Percentiles rank a stretch among this genome's conserved stretches.
phyloP scores from a whole-genome alignment of 768 basidiomycete species.

The Macrolepiota fuliginosa region DNA sequence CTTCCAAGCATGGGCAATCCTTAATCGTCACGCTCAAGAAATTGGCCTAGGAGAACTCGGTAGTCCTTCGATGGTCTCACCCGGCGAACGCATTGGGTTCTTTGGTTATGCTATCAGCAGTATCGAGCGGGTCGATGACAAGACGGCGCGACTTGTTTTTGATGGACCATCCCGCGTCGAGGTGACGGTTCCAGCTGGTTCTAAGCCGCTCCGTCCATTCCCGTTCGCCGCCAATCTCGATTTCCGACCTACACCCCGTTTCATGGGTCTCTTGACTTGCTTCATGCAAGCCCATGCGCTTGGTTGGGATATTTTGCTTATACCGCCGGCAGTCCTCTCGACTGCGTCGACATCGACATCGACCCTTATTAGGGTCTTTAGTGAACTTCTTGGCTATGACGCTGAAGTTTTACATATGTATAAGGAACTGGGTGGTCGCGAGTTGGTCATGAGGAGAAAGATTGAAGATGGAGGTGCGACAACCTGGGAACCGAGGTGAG shows the following conservation, averaged over 20 bases:
- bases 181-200: constrained; percentile 48
- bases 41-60: constrained; percentile 52
- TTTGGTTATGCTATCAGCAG: constrained; percentile 47
- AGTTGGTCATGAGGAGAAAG: constrained; percentile 59
- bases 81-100: constrained; percentile 42
- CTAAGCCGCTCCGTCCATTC: constrained; percentile 41
- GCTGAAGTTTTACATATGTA: constrained; percentile 61
- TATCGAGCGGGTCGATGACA: constrained; percentile 39
- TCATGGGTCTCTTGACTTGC: constrained; percentile 55
- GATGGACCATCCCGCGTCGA: constrained; percentile 29
- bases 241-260: constrained; percentile 47
- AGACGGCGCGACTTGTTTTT: constrained; percentile 44
- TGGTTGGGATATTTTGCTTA: constrained; percentile 62
- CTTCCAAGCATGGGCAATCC: constrained; percentile 61
- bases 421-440: constrained; percentile 66
- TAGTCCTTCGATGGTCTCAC: constrained; percentile 40
- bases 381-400: constrained; percentile 58
- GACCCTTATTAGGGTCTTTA: constrained; percentile 53
- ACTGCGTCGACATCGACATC: constrained; percentile 63
- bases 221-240: constrained; percentile 37
- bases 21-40: constrained; percentile 53
- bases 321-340: constrained; percentile 55
- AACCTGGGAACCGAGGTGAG: constrained; percentile 58
- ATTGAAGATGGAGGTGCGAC: constrained; percentile 59
- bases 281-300: constrained; percentile 63